Evolutionary conservation across 768 basidiomycete genomes (phyloP).

Genomic region (Mrakia blollopis): DNA sequence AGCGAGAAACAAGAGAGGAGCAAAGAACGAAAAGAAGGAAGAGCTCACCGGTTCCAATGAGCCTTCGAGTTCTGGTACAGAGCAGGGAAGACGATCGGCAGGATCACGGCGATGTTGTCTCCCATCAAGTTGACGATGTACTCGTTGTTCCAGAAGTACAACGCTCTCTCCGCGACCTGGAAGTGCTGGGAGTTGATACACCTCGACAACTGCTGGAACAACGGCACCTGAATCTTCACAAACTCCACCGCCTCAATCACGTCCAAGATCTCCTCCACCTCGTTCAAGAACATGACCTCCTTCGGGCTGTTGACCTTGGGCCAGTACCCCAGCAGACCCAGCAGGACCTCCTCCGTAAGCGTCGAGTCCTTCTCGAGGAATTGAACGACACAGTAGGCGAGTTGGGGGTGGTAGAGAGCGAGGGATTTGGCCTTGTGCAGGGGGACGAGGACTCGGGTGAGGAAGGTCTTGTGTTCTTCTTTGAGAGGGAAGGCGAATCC

Average conservation of each 20-base stretch:
- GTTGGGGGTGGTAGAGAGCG: slow-evolving; percentile 95
- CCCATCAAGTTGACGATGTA: slow-evolving; percentile 99
- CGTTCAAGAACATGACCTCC: slow-evolving; percentile 99
- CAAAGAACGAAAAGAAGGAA: background rate
- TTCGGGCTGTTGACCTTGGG: slow-evolving; percentile 99
- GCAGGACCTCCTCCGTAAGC: slow-evolving; percentile 90
- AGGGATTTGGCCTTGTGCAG: slow-evolving; percentile 96
- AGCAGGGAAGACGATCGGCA: slow-evolving; percentile 96
- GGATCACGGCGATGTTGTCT: slow-evolving; percentile 78
- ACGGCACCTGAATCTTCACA: slow-evolving; percentile 86
- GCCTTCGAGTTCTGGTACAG: slow-evolving; percentile 92
- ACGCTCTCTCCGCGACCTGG: slow-evolving; percentile 94
- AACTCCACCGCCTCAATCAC: slow-evolving; percentile 96
- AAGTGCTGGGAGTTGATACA: slow-evolving; percentile 99
- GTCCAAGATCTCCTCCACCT: slow-evolving; percentile 97
- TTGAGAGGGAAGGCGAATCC: slow-evolving; percentile 97
- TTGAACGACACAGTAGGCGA: slow-evolving; percentile 98
- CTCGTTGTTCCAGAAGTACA: slow-evolving; percentile 99
- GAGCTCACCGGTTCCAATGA: slow-evolving; percentile 92
- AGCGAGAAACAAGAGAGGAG: background rate
- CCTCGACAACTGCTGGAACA: slow-evolving; percentile 89
- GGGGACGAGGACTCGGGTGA: slow-evolving; percentile 87
- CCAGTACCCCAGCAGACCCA: slow-evolving; percentile 93
- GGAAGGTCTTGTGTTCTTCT: slow-evolving; percentile 94
- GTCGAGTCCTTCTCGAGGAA: slow-evolving; percentile 93